phyloP scores from a whole-genome alignment of 1,139 yeast genomes.

The Candida frijolesensis region DNA sequence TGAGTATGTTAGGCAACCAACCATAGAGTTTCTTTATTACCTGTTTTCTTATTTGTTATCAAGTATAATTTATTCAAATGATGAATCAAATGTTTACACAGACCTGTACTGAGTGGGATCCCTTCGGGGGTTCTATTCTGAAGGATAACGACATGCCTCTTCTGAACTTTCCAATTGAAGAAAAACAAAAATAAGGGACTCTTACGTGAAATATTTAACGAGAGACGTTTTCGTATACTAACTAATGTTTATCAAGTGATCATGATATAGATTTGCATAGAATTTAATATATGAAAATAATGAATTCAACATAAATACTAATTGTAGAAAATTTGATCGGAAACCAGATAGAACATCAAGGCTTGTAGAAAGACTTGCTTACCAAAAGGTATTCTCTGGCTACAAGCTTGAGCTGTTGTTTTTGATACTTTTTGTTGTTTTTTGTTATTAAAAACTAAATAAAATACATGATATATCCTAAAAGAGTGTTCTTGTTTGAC shows the following conservation, averaged over 20 bases:
- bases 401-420: background rate
- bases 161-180: constrained; percentile 20
- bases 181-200: constrained; percentile 15
- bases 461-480: constrained; percentile 9
- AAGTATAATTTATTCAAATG: constrained; percentile 9
- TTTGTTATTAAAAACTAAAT: constrained; percentile 6
- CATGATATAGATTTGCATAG: background rate
- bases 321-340: background rate
- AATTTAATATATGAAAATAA: background rate
- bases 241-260: background rate
- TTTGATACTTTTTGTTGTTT: background rate
- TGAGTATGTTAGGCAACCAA: background rate
- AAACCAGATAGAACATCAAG: background rate
- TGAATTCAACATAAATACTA: background rate
- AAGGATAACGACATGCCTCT: constrained; percentile 44
- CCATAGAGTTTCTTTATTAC: background rate
- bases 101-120: constrained; percentile 57
- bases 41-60: background rate
- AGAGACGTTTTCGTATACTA: too few relatives aligned
- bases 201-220: background rate
- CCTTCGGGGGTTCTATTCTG: constrained; percentile 21
- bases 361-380: background rate
- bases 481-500: background rate
- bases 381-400: too few relatives aligned
- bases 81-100: constrained; percentile 41